A percentile compares a stretch with the other conserved stretches of the same genome.
phyloP scores from a whole-genome alignment of 2,329 filamentous ascomycete genomes.

The Colletotrichum tanaceti region DNA sequence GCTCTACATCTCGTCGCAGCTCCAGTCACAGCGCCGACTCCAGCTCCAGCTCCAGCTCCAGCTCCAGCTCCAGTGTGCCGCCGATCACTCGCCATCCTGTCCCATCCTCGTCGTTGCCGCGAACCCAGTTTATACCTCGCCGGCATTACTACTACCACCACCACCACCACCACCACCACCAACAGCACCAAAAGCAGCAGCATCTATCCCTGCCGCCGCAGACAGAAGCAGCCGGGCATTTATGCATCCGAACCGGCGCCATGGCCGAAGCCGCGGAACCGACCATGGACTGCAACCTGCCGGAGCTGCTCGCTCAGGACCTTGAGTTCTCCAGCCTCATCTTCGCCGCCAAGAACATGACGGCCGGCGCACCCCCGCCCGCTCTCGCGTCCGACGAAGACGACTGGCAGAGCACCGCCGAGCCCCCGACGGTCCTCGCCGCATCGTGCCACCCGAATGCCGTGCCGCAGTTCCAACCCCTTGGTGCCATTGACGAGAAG shows the following conservation, averaged over 20 bases:
- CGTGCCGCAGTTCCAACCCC: slow-evolving; percentile 33
- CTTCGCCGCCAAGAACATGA: slow-evolving; percentile 64
- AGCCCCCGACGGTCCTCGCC: slow-evolving; percentile 26
- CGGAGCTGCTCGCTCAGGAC: slow-evolving; percentile 67
- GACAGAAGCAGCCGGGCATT: slow-evolving; percentile 7
- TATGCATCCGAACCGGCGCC: slow-evolving; percentile 36
- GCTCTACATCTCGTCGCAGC: slow-evolving; percentile 42
- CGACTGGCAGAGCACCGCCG: slow-evolving; percentile 34
- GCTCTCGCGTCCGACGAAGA: slow-evolving; percentile 48
- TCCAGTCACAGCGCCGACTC: too few relatives aligned
- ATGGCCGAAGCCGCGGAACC: slow-evolving; percentile 43
- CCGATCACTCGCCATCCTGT: slow-evolving; percentile 24
- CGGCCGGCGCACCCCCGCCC: slow-evolving; percentile 60
- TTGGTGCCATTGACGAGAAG: slow-evolving; percentile 39
- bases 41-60: slow-evolving; percentile 43
- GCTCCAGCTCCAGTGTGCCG: slow-evolving; percentile 41
- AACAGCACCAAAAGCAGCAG: slow-evolving; percentile 1
- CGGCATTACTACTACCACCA: neutral
- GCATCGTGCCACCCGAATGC: slow-evolving; percentile 31
- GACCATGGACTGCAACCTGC: slow-evolving; percentile 59
- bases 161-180: neutral
- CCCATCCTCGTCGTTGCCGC: slow-evolving; percentile 10
- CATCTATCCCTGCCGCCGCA: neutral
- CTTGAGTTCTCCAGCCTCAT: slow-evolving; percentile 61
- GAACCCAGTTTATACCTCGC: slow-evolving; percentile 17